Percentiles rank a stretch among this genome's conserved stretches.
phyloP scores from a whole-genome alignment of 805 yeast genomes.

The Aciculoconidium aculeatum region DNA sequence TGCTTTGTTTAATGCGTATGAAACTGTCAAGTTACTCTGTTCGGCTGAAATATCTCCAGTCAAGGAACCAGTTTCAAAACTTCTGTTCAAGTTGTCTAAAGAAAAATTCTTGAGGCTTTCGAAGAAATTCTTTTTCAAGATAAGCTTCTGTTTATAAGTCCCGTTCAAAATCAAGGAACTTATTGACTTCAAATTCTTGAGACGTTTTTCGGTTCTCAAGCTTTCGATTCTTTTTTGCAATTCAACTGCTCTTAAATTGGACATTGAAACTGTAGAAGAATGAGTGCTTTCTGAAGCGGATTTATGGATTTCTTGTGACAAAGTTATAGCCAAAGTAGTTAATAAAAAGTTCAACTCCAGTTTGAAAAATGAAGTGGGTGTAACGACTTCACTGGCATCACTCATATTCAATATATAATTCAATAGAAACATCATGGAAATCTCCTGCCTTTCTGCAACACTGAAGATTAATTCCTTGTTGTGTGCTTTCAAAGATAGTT shows the following conservation, averaged over 20 bases:
- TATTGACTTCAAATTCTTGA: slow-evolving; percentile 10
- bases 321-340: slow-evolving; percentile 14
- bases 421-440: slow-evolving; percentile 22
- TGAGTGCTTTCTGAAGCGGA: slow-evolving; percentile 18
- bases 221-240: slow-evolving; percentile 6
- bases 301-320: slow-evolving; percentile 19
- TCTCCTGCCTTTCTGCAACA: slow-evolving; percentile 22
- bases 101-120: slow-evolving; percentile 9
- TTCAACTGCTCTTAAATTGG: slow-evolving; percentile 5
- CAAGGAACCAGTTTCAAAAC: slow-evolving; percentile 4
- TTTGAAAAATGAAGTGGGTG: slow-evolving; percentile 10
- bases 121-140: slow-evolving; percentile 14
- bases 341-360: slow-evolving; percentile 15
- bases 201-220: slow-evolving; percentile 5
- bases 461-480: slow-evolving; percentile 5
- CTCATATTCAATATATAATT: slow-evolving; percentile 17
- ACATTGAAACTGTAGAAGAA: slow-evolving; percentile 15
- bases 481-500: slow-evolving; percentile 3
- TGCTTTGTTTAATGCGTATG: too few species aligned
- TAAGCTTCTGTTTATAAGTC: slow-evolving; percentile 25
- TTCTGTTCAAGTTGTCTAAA: slow-evolving; percentile 5
- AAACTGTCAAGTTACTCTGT: too few species aligned
- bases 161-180: slow-evolving; percentile 21
- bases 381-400: slow-evolving; percentile 13
- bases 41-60: too few species aligned